Evolutionary conservation across 2,329 filamentous ascomycete genomes (phyloP).

Genomic region (Conoideocrella luteorostrata): DNA sequence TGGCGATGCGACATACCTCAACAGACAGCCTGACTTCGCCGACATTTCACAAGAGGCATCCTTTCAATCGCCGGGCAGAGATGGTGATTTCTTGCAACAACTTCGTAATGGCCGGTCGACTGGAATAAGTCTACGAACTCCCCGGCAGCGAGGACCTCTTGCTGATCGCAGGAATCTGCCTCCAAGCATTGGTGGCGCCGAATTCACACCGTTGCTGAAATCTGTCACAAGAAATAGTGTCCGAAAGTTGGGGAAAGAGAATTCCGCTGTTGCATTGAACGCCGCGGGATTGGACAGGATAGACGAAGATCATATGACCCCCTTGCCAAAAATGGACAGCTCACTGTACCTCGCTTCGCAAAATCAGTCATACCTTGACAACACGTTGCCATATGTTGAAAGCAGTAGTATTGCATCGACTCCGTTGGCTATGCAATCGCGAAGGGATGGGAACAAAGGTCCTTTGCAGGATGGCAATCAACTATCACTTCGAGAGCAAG

Average conservation of each 20-base stretch:
- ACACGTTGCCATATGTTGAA: constrained; percentile 68
- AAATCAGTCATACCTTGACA: constrained; percentile 57
- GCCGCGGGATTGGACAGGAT: constrained; percentile 66
- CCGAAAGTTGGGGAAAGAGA: constrained; percentile 58
- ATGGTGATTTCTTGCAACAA: constrained; percentile 63
- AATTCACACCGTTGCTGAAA: constrained; percentile 93
- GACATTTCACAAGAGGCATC: constrained; percentile 85
- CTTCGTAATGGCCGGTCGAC: constrained; percentile 60
- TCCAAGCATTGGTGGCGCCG: constrained; percentile 57
- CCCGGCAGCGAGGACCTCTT: constrained; percentile 63
- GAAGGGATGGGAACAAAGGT: constrained; percentile 56
- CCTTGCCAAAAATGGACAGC: constrained; percentile 65
- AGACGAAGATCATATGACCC: constrained; percentile 67
- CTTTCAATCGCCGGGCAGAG: constrained; percentile 72
- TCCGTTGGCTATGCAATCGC: constrained; percentile 64
- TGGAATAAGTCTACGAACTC: constrained; percentile 61
- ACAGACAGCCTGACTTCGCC: constrained; percentile 58
- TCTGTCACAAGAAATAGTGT: constrained; percentile 66
- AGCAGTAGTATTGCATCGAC: constrained; percentile 80
- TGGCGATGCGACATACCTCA: constrained; percentile 78
- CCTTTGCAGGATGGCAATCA: constrained; percentile 82
- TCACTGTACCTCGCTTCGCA: constrained; percentile 63
- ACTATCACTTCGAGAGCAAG: constrained; percentile 86
- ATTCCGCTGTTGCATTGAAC: constrained; percentile 48
- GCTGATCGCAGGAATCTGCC: constrained; percentile 67